Conservation (phyloP, 2,329 filamentous ascomycete species). For the Nannizziopsis arthrosporioides region DNA sequence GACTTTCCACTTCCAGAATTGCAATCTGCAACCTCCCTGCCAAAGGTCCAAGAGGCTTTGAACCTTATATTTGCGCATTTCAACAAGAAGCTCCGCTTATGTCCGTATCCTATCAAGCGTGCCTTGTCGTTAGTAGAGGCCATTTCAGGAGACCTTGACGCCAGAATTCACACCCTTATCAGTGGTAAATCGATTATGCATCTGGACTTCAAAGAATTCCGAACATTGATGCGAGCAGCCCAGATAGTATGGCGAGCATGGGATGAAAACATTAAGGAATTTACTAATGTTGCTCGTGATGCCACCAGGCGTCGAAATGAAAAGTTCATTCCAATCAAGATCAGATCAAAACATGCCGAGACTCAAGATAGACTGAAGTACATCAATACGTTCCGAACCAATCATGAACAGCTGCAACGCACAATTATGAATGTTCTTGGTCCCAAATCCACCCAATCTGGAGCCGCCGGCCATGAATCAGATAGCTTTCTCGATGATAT, state of each 20-base stretch:
- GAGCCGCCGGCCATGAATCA: conserved; percentile 31
- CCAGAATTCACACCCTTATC: conserved; percentile 71
- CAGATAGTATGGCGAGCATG: conserved; percentile 81
- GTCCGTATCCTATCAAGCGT: conserved; percentile 84
- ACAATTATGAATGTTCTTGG: conserved; percentile 97
- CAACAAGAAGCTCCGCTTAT: conserved; percentile 96
- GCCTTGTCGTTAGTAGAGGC: conserved; percentile 91
- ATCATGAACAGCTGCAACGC: conserved; percentile 91
- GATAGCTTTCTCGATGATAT: conserved; percentile 78
- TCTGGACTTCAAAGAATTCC: conserved; percentile 83
- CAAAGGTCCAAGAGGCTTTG: conserved; percentile 80
- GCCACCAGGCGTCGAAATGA: conserved; percentile 87
- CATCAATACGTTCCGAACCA: conserved; percentile 85
- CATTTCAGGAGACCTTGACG: conserved; percentile 85
- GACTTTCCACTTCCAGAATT: conserved; percentile 95
- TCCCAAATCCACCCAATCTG: conserved; percentile 52
- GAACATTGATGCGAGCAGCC: conserved; percentile 68
- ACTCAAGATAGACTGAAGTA: conserved; percentile 87
- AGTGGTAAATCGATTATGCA: conserved; percentile 82
- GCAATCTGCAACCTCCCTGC: conserved; percentile 76
- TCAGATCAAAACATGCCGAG: conserved; percentile 73
- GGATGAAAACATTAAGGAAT: conserved; percentile 95
- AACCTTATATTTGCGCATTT: conserved; percentile 83
- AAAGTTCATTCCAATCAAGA: conserved; percentile 98
- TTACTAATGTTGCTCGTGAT: conserved; percentile 93